Conservation (phyloP, 2,329 filamentous ascomycete genomes). For the Stagonosporopsis cucurbitacearum region DNA sequence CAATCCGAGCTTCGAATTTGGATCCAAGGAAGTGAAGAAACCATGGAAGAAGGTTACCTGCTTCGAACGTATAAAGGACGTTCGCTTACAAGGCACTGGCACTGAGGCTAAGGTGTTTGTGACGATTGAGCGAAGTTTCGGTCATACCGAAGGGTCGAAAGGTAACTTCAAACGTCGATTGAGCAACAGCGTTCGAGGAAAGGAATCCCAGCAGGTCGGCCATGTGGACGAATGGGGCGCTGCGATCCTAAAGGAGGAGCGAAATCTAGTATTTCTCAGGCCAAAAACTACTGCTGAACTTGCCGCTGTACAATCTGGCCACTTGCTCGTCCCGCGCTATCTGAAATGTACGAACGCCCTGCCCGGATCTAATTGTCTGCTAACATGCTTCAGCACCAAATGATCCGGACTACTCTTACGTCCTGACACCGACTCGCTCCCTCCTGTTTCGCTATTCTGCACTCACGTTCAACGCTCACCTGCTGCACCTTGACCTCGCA, state of each 20-base stretch:
- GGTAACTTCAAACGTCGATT: too few species aligned
- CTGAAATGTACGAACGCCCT: constrained; percentile 41
- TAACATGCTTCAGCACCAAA: constrained; percentile 53
- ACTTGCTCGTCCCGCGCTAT: constrained; percentile 44
- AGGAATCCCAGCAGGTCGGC: constrained; percentile 15
- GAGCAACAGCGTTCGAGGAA: neutral
- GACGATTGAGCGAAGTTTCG: constrained; percentile 62
- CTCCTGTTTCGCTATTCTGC: constrained; percentile 91
- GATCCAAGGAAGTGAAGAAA: constrained; percentile 15
- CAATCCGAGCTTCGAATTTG: constrained; percentile 18
- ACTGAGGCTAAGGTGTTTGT: constrained; percentile 64
- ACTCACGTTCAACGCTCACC: constrained; percentile 85
- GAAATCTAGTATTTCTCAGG: constrained; percentile 70
- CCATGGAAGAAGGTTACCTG: constrained; percentile 34
- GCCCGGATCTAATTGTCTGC: neutral
- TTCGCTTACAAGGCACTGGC: constrained; percentile 57
- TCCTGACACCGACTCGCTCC: constrained; percentile 68
- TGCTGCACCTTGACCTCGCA: constrained; percentile 80
- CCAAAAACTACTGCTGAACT: constrained; percentile 52
- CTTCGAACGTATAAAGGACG: constrained; percentile 55
- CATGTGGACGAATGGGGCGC: constrained; percentile 30
- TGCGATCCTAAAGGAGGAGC: constrained; percentile 61
- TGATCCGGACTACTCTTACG: constrained; percentile 62
- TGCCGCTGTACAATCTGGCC: constrained; percentile 35
- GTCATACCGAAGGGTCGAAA: neutral